Base-by-base conservation (phyloP, 2,329 filamentous ascomycete species). In the Ophiostoma sp. region DNA sequence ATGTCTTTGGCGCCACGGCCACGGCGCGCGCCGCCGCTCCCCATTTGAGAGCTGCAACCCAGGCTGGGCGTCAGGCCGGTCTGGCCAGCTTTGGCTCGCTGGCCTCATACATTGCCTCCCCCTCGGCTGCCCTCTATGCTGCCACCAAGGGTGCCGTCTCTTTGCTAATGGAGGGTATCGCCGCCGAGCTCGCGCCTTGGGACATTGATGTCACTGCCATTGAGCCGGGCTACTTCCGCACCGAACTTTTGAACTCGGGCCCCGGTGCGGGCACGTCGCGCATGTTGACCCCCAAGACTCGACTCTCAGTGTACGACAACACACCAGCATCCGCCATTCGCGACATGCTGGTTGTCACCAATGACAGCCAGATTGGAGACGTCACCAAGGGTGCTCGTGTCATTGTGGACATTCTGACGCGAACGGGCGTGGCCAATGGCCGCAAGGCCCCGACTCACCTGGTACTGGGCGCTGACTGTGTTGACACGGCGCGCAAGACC, bases 341-440 rank as follows among this genome's bases (percentile, higher is more conserved):
- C 59, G 8, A 39, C 59, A 1, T 22, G 19, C 8, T 63, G 33
- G 59, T 22, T 2, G 59, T 19, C 31, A 25, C 17, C 33, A 8
- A 63, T 33, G n/a, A 63, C 31, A 63, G n/a, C 15, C 59, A 63
- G 59, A 22, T 63, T 4, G 59, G 59, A 9, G 59, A 63, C n/a
- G 59, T 63, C 7, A 33, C 7, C 19, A 39, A 63, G 61, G 36
- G 61, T 9, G 36, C 61, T 4, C 61, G 61, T 36, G 61, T 64
- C 36, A 64, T 64, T 25, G 61, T 64, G 36, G 61, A 64, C 61
- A n/a, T 64, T 11, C 36, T 42, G 61, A 64, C 61, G n/a, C 61
- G 61, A 11, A 42, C 61, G 36, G 61, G 61, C n/a, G 61, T 64
- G 9, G 61, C 61, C 61, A 7, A 42, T 1, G 33, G 36, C 61